Evolutionary conservation across 2,329 filamentous ascomycete genomes (phyloP), one percentile per base, ranked within the genome.

Genomic region (Elsinoe perseae): DNA sequence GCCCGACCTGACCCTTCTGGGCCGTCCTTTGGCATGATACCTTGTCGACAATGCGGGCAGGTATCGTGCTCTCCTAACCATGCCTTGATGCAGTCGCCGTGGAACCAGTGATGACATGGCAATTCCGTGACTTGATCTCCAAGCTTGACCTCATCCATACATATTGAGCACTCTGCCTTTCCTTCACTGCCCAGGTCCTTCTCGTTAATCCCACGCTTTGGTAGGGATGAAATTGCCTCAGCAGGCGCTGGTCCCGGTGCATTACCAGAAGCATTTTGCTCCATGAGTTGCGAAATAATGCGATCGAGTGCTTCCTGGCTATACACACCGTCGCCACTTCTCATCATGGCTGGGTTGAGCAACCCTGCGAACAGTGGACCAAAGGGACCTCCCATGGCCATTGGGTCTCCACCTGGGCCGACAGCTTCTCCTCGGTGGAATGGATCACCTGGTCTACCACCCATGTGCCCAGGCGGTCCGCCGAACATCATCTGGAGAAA

Each of bases 31-130:
- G 68, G 64, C 14, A 80, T 73, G 60, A 78, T 77, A 10, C 75
- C 71, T 60, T 75, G 80, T 36, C 87, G 80, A 66, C 87, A 92
- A 54, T 90, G 85, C 1, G 92, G 92, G 64, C 92, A 97, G 0
- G 91, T 95, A 64, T 96, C 90, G 70, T 96, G 91, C 70, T 95
- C 87, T 64, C 80, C 82, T 53, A 97, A 73, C 92, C 92, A 97
- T 50, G 87, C 77, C 21, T 83, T 79, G 30, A 93, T 87, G 64
- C 92, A 97, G 23, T 81, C 76, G 57, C 85, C 84, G 66, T 96
- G 92, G 69, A 95, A 97, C 89, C 89, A 95, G 67, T 98, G 93
- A 58, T 83, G 86, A 72, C 93, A 98, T 0, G 90, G 90, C 52
- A 98, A 72, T 44, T 85, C 79, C 0, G 87, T 81, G 4, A 92